Percentiles rank a stretch among this genome's conserved stretches.
These are phyloP conservation scores for Schrenkiella parvula DNA, from an alignment of 345 rosid genomes.

Conservation along the genomic window DNA sequence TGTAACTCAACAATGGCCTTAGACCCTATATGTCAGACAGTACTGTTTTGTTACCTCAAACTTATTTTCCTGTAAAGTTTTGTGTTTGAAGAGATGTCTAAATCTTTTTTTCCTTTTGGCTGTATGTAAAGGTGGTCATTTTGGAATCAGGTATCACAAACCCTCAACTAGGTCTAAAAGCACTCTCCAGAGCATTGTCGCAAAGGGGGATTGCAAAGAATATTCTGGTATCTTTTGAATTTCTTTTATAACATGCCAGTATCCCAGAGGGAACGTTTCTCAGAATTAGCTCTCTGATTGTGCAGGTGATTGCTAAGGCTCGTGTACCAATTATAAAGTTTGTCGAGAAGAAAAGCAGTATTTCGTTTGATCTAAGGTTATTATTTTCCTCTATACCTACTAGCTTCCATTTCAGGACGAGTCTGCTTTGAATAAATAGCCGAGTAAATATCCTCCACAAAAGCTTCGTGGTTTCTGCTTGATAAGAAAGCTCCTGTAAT, in stretches of 20 bases:
- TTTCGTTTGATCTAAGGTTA: constrained; percentile 85
- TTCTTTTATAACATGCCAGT: constrained; percentile 7
- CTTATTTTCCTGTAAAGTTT: background rate
- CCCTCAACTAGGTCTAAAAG: constrained; percentile 73
- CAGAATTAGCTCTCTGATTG: constrained; percentile 1
- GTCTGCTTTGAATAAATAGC: background rate
- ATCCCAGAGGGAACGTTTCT: background rate
- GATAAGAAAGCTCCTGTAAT: background rate
- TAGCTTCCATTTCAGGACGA: background rate
- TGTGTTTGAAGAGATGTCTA: background rate
- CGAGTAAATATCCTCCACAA: background rate
- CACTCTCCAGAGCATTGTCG: constrained; percentile 78
- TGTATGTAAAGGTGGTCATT: constrained; percentile 66
- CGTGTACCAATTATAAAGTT: constrained; percentile 95
- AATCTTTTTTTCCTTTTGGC: background rate
- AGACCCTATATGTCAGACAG: background rate
- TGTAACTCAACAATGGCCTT: background rate
- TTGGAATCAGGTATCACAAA: constrained; percentile 63
- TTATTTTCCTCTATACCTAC: background rate
- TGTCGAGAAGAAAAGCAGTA: constrained; percentile 74
- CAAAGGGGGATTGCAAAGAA: constrained; percentile 78
- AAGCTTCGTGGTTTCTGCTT: background rate
- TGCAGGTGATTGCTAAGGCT: constrained; percentile 86
- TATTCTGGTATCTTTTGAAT: constrained; percentile 49
- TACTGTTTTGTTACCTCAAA: background rate